A percentile compares a stretch with the other conserved stretches of the same genome.
Evolutionary conservation across 768 basidiomycete species (phyloP).

Genomic region (Rhodotorula graminis): DNA sequence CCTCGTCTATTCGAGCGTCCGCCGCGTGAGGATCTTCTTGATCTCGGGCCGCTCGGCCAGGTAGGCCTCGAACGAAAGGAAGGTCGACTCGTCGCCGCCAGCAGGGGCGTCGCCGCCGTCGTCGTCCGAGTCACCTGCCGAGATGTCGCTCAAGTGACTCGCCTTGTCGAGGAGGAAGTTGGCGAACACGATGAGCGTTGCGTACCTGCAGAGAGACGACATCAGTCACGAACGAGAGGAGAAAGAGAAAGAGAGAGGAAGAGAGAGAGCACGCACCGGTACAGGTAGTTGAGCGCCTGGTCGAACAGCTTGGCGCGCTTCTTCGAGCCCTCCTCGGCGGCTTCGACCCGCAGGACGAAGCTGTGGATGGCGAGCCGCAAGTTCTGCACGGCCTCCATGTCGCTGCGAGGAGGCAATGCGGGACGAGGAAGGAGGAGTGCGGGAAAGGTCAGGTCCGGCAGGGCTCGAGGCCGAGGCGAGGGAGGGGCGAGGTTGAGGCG

Average conservation of each 20-base stretch:
- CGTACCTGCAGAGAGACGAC: conserved; percentile 54
- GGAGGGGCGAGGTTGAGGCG: too few species aligned
- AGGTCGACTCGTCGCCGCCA: conserved; percentile 13
- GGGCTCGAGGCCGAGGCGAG: too few species aligned
- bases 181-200: conserved; percentile 84
- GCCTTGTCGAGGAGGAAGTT: conserved; percentile 78
- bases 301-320: conserved; percentile 72
- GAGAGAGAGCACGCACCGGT: conserved; percentile 39
- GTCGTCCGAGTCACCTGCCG: not conserved
- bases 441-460: too few species aligned
- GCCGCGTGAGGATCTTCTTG: conserved; percentile 22
- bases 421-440: too few species aligned
- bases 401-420: conserved; percentile 5
- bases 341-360: conserved; percentile 60
- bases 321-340: conserved; percentile 67
- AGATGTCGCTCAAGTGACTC: not conserved
- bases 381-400: conserved; percentile 77
- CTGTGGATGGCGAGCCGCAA: conserved; percentile 90
- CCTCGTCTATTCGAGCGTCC: conserved; percentile 30
- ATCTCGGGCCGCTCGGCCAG: conserved; percentile 38
- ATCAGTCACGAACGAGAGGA: not conserved
- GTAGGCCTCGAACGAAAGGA: conserved; percentile 40
- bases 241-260: not conserved
- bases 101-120: not conserved
- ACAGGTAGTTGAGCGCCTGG: conserved; percentile 85